These are phyloP conservation scores for Suhomyces faveliae DNA, from an alignment of 805 yeast species.

Conservation along the genomic window DNA sequence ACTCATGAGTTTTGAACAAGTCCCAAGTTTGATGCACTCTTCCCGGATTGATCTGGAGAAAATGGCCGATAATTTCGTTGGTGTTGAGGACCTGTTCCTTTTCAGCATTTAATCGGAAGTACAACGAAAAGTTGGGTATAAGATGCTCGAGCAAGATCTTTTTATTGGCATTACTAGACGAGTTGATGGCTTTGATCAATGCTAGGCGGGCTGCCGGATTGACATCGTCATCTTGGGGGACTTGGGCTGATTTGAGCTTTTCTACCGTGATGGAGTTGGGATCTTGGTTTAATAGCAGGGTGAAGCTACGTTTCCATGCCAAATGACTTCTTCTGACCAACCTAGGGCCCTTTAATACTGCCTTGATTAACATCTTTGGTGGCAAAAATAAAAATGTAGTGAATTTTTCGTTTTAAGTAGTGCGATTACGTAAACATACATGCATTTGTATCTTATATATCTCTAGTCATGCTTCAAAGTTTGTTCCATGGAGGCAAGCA, in stretches of 20 bases:
- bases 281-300: constrained; percentile 3
- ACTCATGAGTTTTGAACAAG: constrained; percentile 28
- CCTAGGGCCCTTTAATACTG: neutral
- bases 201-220: neutral
- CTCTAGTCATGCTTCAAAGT: constrained; percentile 11
- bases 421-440: neutral
- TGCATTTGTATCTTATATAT: neutral
- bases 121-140: constrained; percentile 13
- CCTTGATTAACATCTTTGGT: neutral
- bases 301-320: neutral
- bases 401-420: neutral
- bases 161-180: constrained; percentile 9
- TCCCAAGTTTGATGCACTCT: constrained; percentile 52
- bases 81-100: neutral
- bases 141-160: constrained; percentile 6
- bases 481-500: constrained; percentile 47
- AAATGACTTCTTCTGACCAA: neutral
- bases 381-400: neutral
- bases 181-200: constrained; percentile 10
- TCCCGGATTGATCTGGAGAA: constrained; percentile 50
- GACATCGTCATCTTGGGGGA: constrained; percentile 3
- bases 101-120: constrained; percentile 6
- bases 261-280: constrained; percentile 9
- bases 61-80: constrained; percentile 11
- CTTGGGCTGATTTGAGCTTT: neutral